phyloP scores from a whole-genome alignment of 2,329 filamentous ascomycete genomes.

The Fusarium sterilihyphosum region DNA sequence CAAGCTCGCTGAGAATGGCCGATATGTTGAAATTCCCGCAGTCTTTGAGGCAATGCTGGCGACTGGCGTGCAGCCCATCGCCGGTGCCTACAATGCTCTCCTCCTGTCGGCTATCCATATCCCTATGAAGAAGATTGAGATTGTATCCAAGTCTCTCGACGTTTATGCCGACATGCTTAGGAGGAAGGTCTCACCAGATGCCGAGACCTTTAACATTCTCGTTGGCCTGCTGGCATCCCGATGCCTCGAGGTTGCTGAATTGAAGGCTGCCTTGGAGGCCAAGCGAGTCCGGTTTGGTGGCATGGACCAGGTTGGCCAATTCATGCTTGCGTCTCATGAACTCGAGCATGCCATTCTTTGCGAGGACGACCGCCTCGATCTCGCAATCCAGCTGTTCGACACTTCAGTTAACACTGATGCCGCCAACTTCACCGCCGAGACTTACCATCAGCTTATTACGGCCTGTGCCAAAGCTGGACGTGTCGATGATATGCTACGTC shows the following conservation, averaged over 20 bases:
- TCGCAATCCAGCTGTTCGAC: slow-evolving; percentile 88
- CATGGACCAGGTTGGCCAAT: slow-evolving; percentile 83
- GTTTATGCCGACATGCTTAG: slow-evolving; percentile 97
- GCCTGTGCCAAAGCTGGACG: slow-evolving; percentile 86
- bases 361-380: slow-evolving; percentile 86
- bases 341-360: slow-evolving; percentile 85
- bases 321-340: slow-evolving; percentile 89
- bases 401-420: slow-evolving; percentile 72
- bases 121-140: slow-evolving; percentile 80
- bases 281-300: slow-evolving; percentile 87
- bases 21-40: slow-evolving; percentile 87
- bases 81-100: slow-evolving; percentile 91
- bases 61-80: slow-evolving; percentile 81
- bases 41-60: slow-evolving; percentile 92
- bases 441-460: slow-evolving; percentile 85
- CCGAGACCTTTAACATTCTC: slow-evolving; percentile 87
- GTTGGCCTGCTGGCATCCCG: slow-evolving; percentile 84
- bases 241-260: slow-evolving; percentile 78
- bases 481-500: slow-evolving; percentile 86
- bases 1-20: slow-evolving; percentile 74
- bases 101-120: slow-evolving; percentile 86
- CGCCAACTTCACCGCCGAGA: slow-evolving; percentile 79
- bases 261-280: slow-evolving; percentile 79
- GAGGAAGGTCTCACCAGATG: slow-evolving; percentile 82
- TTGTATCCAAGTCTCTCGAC: slow-evolving; percentile 90